These are phyloP conservation scores for Boletus tylopilopsis DNA, from an alignment of 768 basidiomycete species.

Conservation along the genomic window DNA sequence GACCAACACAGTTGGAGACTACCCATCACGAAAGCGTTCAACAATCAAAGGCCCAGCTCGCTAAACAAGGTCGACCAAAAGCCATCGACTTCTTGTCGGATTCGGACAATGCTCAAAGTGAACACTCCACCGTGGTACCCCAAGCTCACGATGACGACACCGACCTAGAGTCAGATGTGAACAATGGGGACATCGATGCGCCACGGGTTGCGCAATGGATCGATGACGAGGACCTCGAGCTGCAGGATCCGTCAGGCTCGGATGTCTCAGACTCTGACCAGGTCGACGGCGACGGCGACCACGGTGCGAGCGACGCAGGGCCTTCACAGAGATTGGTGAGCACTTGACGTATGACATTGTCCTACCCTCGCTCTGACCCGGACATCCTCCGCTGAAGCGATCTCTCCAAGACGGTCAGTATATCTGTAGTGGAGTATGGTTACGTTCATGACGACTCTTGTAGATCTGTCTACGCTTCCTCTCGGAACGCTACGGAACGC, in stretches of 20 bases:
- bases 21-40: background rate
- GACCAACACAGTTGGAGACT: background rate
- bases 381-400: constrained; percentile 11
- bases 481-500: constrained; percentile 64
- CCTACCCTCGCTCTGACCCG: background rate
- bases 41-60: constrained; percentile 2
- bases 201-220: constrained; percentile 63
- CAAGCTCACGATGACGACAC: constrained; percentile 17
- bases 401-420: constrained; percentile 28
- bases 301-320: background rate
- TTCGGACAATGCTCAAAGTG: background rate
- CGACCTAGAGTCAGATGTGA: constrained; percentile 23
- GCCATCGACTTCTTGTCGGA: constrained; percentile 15
- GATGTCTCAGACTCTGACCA: constrained; percentile 13
- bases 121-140: background rate
- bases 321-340: constrained; percentile 19
- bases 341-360: background rate
- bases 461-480: constrained; percentile 59
- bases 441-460: constrained; percentile 4
- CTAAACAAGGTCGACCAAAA: constrained; percentile 15
- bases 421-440: background rate
- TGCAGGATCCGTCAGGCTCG: constrained; percentile 11
- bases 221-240: constrained; percentile 42
- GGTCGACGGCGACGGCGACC: background rate
- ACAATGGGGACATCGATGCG: constrained; percentile 32